Evolutionary conservation across 2,329 filamentous ascomycete genomes (phyloP), one percentile per base, ranked within the genome.

Genomic region (Cordyceps cateniannulata): DNA sequence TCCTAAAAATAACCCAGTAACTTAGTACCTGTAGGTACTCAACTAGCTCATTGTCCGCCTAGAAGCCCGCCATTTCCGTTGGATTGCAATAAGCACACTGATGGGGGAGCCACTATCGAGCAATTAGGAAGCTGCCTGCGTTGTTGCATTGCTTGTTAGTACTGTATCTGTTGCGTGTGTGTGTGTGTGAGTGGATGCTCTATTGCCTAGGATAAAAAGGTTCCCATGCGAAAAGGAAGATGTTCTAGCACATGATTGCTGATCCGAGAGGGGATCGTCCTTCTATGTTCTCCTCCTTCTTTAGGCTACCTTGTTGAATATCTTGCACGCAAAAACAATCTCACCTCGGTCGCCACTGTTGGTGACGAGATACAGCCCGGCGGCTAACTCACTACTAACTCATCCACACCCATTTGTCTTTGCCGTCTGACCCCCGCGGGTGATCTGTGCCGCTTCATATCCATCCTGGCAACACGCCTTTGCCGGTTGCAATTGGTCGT

Each of bases 91-190:
- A 44, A 16, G 14, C 38, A 29, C 38, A 4, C n/a, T 1, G 24
- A 22, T 14, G 18, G 25, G 20, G 12, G 22, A 24, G 53, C 53
- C 53, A 18, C 53, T 55, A 55, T 47, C 53, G 20, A 55, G 27
- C 40, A 55, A 55, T 47, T 47, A 55, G 53, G 53, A 55, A 55
- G 52, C 53, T 55, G 52, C 38, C 38, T 8, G 18, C 10, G 8
- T 27, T 8, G 53, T 35, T 45, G 42, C 53, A 55, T 55, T 24
- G 52, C 27, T 35, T 38, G 29, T 18, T 29, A 9, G n/a, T 42
- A 16, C 32, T 35, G 32, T 12, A 35, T 35, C 2, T 12, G 5
- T 35, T n/a, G 24, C 14, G 40, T 45, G 40, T 47, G 53, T 14
- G 53, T 45, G 52, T 25, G 38, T 47, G 52, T 18, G 29, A 8